Base-by-base conservation (phyloP, 352 stramenopile species). In the Phytophthora hybrid region DNA sequence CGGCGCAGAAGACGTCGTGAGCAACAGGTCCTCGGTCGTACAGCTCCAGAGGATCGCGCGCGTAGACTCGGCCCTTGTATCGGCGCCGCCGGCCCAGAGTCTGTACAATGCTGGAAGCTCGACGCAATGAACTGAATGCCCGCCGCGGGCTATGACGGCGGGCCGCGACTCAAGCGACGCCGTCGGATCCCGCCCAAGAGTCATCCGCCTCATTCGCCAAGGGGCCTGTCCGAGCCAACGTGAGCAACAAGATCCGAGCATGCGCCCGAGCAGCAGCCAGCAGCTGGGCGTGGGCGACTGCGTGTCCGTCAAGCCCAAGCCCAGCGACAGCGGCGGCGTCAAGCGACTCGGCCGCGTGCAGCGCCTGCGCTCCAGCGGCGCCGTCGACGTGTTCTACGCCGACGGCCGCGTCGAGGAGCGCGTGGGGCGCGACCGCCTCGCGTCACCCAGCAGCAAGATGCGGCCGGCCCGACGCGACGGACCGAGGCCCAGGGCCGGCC, bases 381-480 rank as follows among this genome's bases (percentile, higher is more conserved):
- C 75, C 21, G 79, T 88, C 14, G 83, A 90, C 53, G 79, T 88
- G 29, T 84, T 81, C 59, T 88, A 87, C 57, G 80, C 84, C 44
- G 87, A 86, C 39, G 81, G 80, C 1, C 73, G 82, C 32, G 54
- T 89, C 23, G 83, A 91, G 51, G 77, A 91, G 63, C 69, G 74
- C 26, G 79, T 87, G 14, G 57, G 58, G 4, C 80, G 76, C 49
- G 78, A 88, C 9, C 82, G 82, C 52, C 67, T 90, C 21, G 67
- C 63, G 29, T 34, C 47, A 5, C 6, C 65, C 16, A 21, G 16
- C 44, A 51, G 29, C 23, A 37, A 41, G 34, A 41, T 9, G 41
- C 34, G 16, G 23, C 34, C 31, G 2, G 29, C 44, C 39, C 69
- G 59, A 53, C 53, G 53, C 63, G 41, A 74, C 13, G 58, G 10